phyloP scores from a whole-genome alignment of 345 rosid genomes.

The Cardamine occulta region DNA sequence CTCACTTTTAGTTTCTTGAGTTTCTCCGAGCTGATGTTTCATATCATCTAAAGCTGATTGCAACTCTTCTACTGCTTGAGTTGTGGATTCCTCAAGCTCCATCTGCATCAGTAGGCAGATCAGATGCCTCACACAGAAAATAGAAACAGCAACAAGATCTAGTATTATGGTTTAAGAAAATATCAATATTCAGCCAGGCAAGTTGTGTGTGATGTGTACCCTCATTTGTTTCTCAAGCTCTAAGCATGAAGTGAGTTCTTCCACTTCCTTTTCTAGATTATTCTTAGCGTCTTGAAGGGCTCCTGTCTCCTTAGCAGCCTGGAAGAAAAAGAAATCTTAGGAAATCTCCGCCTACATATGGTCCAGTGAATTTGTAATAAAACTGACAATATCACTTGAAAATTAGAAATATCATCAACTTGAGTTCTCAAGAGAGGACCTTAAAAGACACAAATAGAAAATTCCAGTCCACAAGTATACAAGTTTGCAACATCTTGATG shows the following conservation, averaged over 20 bases:
- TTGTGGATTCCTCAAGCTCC: constrained; percentile 59
- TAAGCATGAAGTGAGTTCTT: constrained; percentile 40
- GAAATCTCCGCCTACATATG: background rate
- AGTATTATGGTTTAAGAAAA: constrained; percentile 5
- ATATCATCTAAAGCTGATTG: constrained; percentile 47
- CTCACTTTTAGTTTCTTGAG: constrained; percentile 56
- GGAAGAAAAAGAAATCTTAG: constrained; percentile 23
- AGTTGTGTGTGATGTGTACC: constrained; percentile 32
- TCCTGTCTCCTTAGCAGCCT: constrained; percentile 50
- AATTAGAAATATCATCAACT: too few species aligned
- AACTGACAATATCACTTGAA: too few species aligned
- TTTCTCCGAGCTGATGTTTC: constrained; percentile 69
- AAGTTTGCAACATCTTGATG: constrained; percentile 18
- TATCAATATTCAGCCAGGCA: background rate
- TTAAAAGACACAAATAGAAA: background rate
- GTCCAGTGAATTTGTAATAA: too few species aligned
- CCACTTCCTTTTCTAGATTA: constrained; percentile 43
- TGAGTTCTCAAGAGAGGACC: constrained; percentile 11
- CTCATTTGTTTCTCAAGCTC: constrained; percentile 53
- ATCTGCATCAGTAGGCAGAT: constrained; percentile 54
- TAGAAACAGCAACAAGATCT: constrained; percentile 17
- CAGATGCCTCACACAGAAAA: constrained; percentile 28
- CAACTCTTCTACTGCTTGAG: constrained; percentile 48
- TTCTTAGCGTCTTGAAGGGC: constrained; percentile 49
- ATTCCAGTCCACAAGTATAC: background rate